Conservation (phyloP, 768 basidiomycete species). For the Gymnopilus dilepis region DNA sequence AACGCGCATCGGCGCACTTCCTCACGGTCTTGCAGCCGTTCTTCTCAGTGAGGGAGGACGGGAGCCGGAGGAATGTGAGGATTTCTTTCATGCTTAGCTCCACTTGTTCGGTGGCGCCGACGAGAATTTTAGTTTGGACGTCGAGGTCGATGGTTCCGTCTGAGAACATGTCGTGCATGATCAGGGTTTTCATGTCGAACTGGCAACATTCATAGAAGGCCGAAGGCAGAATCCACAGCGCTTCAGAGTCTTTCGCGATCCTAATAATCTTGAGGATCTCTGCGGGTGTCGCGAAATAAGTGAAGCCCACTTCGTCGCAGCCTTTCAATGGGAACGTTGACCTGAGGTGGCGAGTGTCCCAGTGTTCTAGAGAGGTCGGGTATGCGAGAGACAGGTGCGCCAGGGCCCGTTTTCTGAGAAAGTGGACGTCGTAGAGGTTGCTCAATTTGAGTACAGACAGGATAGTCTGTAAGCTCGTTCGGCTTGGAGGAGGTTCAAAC, state of each 20-base stretch:
- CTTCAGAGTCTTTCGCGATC: neutral
- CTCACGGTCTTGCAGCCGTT: neutral
- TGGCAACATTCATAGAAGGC: constrained; percentile 25
- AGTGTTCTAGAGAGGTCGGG: constrained; percentile 13
- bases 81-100: neutral
- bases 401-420: constrained; percentile 21
- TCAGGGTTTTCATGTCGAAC: constrained; percentile 15
- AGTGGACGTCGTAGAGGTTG: constrained; percentile 19
- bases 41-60: neutral
- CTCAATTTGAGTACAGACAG: constrained; percentile 19
- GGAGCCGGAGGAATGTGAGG: constrained; percentile 11
- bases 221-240: constrained; percentile 22
- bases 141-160: neutral
- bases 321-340: constrained; percentile 11
- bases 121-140: constrained; percentile 1
- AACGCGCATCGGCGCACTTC: constrained; percentile 7
- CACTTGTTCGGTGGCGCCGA: neutral
- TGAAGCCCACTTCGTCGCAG: neutral
- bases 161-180: neutral
- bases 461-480: constrained; percentile 6
- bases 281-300: constrained; percentile 3
- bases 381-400: constrained; percentile 19
- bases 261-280: constrained; percentile 15
- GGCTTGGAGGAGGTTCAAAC: constrained; percentile 23
- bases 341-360: neutral